Evolutionary conservation across 495 filamentous ascomycete genomes (phyloP).

Genomic region (Aspergillus indologenus): DNA sequence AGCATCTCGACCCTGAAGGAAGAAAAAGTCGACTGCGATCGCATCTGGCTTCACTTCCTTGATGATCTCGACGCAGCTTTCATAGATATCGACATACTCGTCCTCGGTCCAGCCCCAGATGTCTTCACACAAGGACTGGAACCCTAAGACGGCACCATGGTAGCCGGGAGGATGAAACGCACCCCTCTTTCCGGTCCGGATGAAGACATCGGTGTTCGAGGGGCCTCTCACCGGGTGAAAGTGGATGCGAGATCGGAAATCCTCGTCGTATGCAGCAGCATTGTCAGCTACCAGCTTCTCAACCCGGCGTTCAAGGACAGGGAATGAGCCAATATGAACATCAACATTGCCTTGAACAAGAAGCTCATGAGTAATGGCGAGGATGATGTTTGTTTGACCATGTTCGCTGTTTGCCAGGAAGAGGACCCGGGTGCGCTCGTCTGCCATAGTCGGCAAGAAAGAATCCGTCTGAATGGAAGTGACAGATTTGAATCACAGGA

Average conservation of each 20-base stretch:
- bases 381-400: constrained; percentile 54
- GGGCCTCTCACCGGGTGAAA: constrained; percentile 45
- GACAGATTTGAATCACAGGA: background rate
- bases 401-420: constrained; percentile 56
- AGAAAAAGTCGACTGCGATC: constrained; percentile 48
- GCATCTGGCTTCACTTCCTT: constrained; percentile 37
- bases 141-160: constrained; percentile 34
- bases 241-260: constrained; percentile 25
- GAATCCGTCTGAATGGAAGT: background rate
- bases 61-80: constrained; percentile 43
- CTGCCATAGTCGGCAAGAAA: background rate
- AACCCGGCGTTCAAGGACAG: constrained; percentile 28
- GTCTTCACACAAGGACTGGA: constrained; percentile 33
- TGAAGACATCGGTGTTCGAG: constrained; percentile 40
- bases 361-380: constrained; percentile 52
- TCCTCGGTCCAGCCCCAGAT: constrained; percentile 44
- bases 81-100: constrained; percentile 49
- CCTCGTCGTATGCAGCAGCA: constrained; percentile 19
- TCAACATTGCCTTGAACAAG: constrained; percentile 41
- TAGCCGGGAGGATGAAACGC: constrained; percentile 38
- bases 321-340: constrained; percentile 54
- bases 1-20: constrained; percentile 51
- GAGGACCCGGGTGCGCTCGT: constrained; percentile 26
- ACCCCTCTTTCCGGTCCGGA: constrained; percentile 32
- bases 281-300: constrained; percentile 33